These are phyloP conservation scores for Suillus lakei DNA, from an alignment of 768 basidiomycete species.

Conservation along the genomic window DNA sequence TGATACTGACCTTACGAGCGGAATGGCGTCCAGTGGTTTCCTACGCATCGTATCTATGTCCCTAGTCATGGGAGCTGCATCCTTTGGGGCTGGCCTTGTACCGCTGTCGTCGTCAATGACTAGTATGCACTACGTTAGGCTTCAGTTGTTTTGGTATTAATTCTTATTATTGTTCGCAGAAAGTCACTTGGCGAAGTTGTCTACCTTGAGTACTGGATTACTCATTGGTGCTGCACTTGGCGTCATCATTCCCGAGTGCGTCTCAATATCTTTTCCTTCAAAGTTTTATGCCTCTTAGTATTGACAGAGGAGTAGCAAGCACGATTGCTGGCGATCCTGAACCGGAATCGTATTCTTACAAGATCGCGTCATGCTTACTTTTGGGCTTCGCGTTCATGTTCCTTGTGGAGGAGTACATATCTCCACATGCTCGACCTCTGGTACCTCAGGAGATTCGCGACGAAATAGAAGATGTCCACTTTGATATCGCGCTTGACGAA, in stretches of 20 bases:
- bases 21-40: slow-evolving; percentile 30
- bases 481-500: slow-evolving; percentile 68
- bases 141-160: slow-evolving; percentile 9
- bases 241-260: slow-evolving; percentile 93
- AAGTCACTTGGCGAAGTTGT: slow-evolving; percentile 51
- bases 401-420: slow-evolving; percentile 65
- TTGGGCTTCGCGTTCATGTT: slow-evolving; percentile 63
- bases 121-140: slow-evolving; percentile 41
- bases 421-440: slow-evolving; percentile 51
- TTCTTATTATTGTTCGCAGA: slow-evolving; percentile 46
- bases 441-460: slow-evolving; percentile 8
- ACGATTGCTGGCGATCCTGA: slow-evolving; percentile 44
- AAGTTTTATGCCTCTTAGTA: slow-evolving; percentile 1
- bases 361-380: slow-evolving; percentile 67
- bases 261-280: slow-evolving; percentile 22
- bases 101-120: slow-evolving; percentile 79
- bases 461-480: slow-evolving; percentile 44
- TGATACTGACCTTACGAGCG: not conserved
- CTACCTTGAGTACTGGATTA: slow-evolving; percentile 77
- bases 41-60: slow-evolving; percentile 50
- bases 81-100: slow-evolving; percentile 72
- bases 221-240: slow-evolving; percentile 89
- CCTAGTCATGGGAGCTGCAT: slow-evolving; percentile 58
- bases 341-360: slow-evolving; percentile 48
- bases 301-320: slow-evolving; percentile 74